Base-by-base conservation (phyloP, 148 eudicot genomes). In the Vaccinium macrocarpon region DNA sequence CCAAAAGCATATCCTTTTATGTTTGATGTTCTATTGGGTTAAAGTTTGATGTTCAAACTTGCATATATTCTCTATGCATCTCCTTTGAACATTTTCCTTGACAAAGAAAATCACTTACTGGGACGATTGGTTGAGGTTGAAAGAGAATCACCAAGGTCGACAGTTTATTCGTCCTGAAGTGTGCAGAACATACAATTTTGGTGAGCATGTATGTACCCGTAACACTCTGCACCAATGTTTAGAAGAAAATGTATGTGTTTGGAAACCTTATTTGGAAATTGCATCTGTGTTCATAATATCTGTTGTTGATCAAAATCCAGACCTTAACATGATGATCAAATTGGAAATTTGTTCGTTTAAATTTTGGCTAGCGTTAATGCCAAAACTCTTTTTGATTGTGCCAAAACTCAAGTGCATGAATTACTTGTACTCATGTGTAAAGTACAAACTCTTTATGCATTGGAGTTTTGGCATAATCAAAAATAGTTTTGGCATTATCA, bases 1-100 rank as follows among this genome's bases (percentile, higher is more conserved):
- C 99, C 99, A 8, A 97, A 95, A 91, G 99, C 99, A 97, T 97
- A 97, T 97, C 99, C 99, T 97, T 95, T 70, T 86, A 51, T 42
- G 46, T 42, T 42, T 42, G 46, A 42, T 42, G 46, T 52, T 79
- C 66, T 84, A 49, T 23, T 84, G 77, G 84, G 6, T 84, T 88
- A 61, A 79, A 23, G 57, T 72, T 80, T 81, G 79, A 81, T 27
- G 49, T 52, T 85, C 76, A 25, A 19, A 27, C 46, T 55, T 56
- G 50, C 48, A 52, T 53, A 12, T 82, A 29, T 10, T 76, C 59
- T 77, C 48, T 64, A 82, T 32, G 64, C 42, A 35, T 82, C 70
- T 35, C 51, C 78, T 81, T 86, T 56, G 48, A 53, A 81, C 56
- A 74, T 75, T 89, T 85, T 86, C 91, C 88, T 97, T 97, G 90